Percentiles rank a stretch among this genome's conserved stretches.
Evolutionary conservation across 768 basidiomycete species (phyloP).

Genomic region (Suillus tomentosus): DNA sequence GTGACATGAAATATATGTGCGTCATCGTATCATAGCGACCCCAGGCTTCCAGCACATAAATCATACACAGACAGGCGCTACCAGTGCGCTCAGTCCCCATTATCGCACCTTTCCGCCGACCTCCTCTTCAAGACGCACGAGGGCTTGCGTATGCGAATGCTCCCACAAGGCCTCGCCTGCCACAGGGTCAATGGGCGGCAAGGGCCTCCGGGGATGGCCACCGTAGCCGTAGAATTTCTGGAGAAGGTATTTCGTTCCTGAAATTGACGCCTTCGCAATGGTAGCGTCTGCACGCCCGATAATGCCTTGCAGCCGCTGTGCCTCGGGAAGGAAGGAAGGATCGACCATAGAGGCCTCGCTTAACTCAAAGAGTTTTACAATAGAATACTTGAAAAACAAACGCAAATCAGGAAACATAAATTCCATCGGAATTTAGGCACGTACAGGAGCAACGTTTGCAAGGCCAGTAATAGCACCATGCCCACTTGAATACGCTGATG

Average conservation of each 20-base stretch:
- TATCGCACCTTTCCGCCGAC: constrained; percentile 43
- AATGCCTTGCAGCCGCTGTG: constrained; percentile 76
- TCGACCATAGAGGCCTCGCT: constrained; percentile 57
- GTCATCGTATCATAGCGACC: background rate
- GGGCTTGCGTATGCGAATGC: constrained; percentile 69
- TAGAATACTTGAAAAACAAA: constrained; percentile 46
- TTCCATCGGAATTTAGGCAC: constrained; percentile 20
- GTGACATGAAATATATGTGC: background rate
- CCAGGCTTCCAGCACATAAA: background rate
- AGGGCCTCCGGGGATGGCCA: constrained; percentile 74
- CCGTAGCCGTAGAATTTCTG: constrained; percentile 81
- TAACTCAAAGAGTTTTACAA: constrained; percentile 63
- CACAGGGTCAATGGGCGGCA: constrained; percentile 61
- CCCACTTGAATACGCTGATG: constrained; percentile 69
- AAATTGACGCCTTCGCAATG: constrained; percentile 72
- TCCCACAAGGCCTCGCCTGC: constrained; percentile 67
- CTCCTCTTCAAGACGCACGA: constrained; percentile 64
- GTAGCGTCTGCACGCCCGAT: constrained; percentile 81
- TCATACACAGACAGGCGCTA: background rate
- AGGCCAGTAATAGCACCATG: constrained; percentile 93
- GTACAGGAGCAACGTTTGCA: constrained; percentile 78
- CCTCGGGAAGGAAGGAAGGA: constrained; percentile 60
- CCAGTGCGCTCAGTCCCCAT: background rate
- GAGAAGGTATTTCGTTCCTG: constrained; percentile 82
- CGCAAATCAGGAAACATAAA: constrained; percentile 10